phyloP scores from a whole-genome alignment of 2,329 filamentous ascomycete genomes.

The Fusarium transvaalense region DNA sequence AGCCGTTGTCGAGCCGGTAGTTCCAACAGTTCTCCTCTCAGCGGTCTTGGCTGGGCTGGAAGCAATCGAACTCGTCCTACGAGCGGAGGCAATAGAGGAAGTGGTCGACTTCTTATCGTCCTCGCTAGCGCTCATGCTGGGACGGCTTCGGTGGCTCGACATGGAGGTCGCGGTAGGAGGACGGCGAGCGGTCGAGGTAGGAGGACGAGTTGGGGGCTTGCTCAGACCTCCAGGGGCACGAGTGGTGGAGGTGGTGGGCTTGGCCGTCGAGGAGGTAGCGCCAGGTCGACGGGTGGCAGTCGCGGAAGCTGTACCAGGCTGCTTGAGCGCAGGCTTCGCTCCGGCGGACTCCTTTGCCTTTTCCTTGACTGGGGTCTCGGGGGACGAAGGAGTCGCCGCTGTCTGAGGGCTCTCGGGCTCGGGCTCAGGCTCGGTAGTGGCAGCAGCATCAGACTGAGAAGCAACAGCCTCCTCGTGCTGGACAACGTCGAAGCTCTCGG shows the following conservation, averaged over 20 bases:
- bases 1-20: slow-evolving; percentile 49
- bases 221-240: slow-evolving; percentile 58
- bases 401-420: slow-evolving; percentile 47
- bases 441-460: slow-evolving; percentile 49
- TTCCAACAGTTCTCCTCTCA: slow-evolving; percentile 54
- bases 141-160: slow-evolving; percentile 61
- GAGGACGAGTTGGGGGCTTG: slow-evolving; percentile 64
- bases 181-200: slow-evolving; percentile 53
- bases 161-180: slow-evolving; percentile 54
- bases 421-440: slow-evolving; percentile 41
- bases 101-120: slow-evolving; percentile 62
- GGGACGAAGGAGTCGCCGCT: slow-evolving; percentile 49
- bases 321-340: slow-evolving; percentile 53
- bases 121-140: slow-evolving; percentile 63
- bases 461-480: slow-evolving; percentile 58
- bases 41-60: slow-evolving; percentile 54
- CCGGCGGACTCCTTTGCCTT: slow-evolving; percentile 50
- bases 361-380: slow-evolving; percentile 53
- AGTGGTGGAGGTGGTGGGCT: slow-evolving; percentile 50
- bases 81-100: slow-evolving; percentile 54
- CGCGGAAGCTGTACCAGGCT: slow-evolving; percentile 51
- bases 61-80: slow-evolving; percentile 60
- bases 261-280: slow-evolving; percentile 42
- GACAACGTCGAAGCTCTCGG: slow-evolving; percentile 60
- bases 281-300: slow-evolving; percentile 40